These are phyloP conservation scores for Aspergillus haitiensis DNA, from an alignment of 495 filamentous ascomycete genomes.

Conservation along the genomic window DNA sequence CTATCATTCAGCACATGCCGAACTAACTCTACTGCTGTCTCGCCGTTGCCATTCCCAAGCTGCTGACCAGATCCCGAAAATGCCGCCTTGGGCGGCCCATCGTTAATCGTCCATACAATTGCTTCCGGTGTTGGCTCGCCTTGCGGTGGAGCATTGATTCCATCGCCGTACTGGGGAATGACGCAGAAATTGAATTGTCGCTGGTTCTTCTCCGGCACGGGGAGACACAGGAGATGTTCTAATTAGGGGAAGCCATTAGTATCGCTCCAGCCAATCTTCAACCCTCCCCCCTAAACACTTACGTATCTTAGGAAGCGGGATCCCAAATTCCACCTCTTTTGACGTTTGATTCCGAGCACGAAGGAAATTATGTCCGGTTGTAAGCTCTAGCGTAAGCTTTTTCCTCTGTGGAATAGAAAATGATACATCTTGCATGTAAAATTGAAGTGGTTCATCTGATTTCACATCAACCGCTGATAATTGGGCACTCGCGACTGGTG, in stretches of 20 bases:
- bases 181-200: slow-evolving; percentile 88
- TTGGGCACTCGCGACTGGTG: slow-evolving; percentile 37
- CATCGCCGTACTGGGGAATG: slow-evolving; percentile 63
- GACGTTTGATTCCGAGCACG: slow-evolving; percentile 66
- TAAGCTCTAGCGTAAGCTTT: slow-evolving; percentile 80
- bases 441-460: slow-evolving; percentile 39
- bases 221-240: slow-evolving; percentile 79
- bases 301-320: slow-evolving; percentile 76
- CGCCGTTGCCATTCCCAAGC: slow-evolving; percentile 47
- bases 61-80: slow-evolving; percentile 42
- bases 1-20: slow-evolving; percentile 63
- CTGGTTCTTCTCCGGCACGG: slow-evolving; percentile 87
- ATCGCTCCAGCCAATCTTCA: not conserved
- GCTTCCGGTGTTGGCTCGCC: slow-evolving; percentile 55
- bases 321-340: slow-evolving; percentile 65
- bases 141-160: slow-evolving; percentile 49
- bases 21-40: slow-evolving; percentile 63
- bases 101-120: slow-evolving; percentile 80
- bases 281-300: slow-evolving; percentile 30
- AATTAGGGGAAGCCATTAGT: slow-evolving; percentile 18
- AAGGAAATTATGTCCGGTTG: slow-evolving; percentile 56
- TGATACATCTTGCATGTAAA: slow-evolving; percentile 69
- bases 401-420: slow-evolving; percentile 84
- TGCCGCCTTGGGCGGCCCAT: slow-evolving; percentile 64
- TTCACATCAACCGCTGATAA: slow-evolving; percentile 42